phyloP scores from a whole-genome alignment of 2,329 filamentous ascomycete genomes.

The Shiraia bambusicola region DNA sequence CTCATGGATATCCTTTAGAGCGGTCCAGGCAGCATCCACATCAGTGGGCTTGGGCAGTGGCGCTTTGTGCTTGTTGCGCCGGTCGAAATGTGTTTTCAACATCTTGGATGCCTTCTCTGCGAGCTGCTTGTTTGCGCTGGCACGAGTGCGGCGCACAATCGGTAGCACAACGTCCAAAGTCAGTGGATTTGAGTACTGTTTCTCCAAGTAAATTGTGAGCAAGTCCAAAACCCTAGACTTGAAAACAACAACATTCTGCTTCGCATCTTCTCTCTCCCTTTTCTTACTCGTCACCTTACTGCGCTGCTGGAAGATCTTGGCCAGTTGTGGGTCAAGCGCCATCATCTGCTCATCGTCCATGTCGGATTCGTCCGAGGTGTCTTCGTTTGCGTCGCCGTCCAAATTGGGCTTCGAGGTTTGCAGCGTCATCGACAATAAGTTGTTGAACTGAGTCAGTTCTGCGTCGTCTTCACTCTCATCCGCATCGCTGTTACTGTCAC shows the following conservation, averaged over 20 bases:
- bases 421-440: slow-evolving; percentile 74
- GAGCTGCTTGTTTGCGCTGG: slow-evolving; percentile 74
- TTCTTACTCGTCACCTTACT: slow-evolving; percentile 67
- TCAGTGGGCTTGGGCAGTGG: slow-evolving; percentile 48
- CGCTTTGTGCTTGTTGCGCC: slow-evolving; percentile 54
- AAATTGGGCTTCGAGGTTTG: slow-evolving; percentile 61
- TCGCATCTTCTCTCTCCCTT: slow-evolving; percentile 83
- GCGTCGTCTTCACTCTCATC: slow-evolving; percentile 49
- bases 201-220: slow-evolving; percentile 79
- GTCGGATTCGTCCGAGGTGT: slow-evolving; percentile 66
- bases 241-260: slow-evolving; percentile 87
- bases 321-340: slow-evolving; percentile 77
- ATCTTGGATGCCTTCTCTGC: slow-evolving; percentile 72
- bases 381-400: slow-evolving; percentile 62
- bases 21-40: slow-evolving; percentile 52
- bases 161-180: slow-evolving; percentile 72
- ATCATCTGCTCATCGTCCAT: slow-evolving; percentile 98
- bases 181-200: slow-evolving; percentile 68
- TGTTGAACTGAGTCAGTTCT: slow-evolving; percentile 66
- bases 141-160: slow-evolving; percentile 72
- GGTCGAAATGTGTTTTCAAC: slow-evolving; percentile 70
- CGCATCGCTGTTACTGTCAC: slow-evolving; percentile 16
- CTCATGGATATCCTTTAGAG: slow-evolving; percentile 68
- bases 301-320: slow-evolving; percentile 80
- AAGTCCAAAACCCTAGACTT: slow-evolving; percentile 92